These are phyloP conservation scores for Psilocybe tampanensis DNA, from an alignment of 768 basidiomycete species.

Conservation along the genomic window DNA sequence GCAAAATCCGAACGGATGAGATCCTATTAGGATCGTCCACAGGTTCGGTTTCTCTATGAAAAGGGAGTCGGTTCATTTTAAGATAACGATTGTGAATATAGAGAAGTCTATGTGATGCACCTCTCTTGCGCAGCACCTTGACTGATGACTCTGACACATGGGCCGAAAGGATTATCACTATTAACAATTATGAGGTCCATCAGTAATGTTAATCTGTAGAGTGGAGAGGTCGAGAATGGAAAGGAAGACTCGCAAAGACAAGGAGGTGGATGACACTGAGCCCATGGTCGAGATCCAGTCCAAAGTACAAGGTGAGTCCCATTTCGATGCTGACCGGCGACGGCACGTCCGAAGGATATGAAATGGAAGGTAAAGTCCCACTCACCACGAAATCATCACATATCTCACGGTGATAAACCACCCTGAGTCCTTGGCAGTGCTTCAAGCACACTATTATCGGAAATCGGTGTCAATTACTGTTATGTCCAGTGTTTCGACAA, in stretches of 20 bases:
- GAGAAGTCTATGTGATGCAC: slow-evolving; percentile 5
- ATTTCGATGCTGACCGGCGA: slow-evolving; percentile 14
- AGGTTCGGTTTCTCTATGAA: slow-evolving; percentile 7
- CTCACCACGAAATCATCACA: slow-evolving; percentile 2
- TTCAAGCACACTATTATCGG: slow-evolving; percentile 10
- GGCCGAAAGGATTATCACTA: not conserved
- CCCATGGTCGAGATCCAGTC: not conserved
- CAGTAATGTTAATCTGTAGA: slow-evolving; percentile 5
- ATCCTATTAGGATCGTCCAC: slow-evolving; percentile 11
- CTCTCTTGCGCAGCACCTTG: slow-evolving; percentile 16
- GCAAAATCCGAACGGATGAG: slow-evolving; percentile 10
- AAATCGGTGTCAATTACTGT: slow-evolving; percentile 13
- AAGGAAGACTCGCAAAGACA: slow-evolving; percentile 1
- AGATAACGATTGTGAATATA: slow-evolving; percentile 6
- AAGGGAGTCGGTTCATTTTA: not conserved
- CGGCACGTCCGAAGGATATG: not conserved
- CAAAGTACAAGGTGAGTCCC: not conserved
- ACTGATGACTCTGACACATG: slow-evolving; percentile 12
- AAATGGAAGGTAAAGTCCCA: slow-evolving; percentile 12
- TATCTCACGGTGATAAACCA: slow-evolving; percentile 22
- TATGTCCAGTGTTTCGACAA: slow-evolving; percentile 3
- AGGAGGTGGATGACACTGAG: slow-evolving; percentile 14
- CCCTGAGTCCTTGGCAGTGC: not conserved
- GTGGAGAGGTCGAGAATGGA: slow-evolving; percentile 5
- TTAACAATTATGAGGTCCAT: slow-evolving; percentile 5